phyloP scores from a whole-genome alignment of 192 early-diverging fungal species.

The Linderina pennispora region DNA sequence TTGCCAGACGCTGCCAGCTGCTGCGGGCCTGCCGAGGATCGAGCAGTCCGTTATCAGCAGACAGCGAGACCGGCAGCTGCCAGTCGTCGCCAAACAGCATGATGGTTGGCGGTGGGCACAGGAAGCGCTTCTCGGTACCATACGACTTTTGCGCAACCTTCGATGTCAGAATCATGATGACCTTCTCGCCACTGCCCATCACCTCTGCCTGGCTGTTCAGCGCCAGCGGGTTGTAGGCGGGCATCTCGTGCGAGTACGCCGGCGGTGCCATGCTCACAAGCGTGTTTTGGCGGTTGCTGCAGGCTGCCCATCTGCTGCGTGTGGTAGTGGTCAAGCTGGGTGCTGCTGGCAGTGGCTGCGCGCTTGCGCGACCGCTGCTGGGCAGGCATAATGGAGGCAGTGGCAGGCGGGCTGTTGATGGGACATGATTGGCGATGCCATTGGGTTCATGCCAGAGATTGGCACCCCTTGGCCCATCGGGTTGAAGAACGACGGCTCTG shows the following conservation, averaged over 20 bases:
- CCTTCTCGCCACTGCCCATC: conserved; percentile 41
- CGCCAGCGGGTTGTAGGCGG: conserved; percentile 12
- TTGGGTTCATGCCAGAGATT: too few relatives aligned
- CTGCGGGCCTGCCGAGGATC: too few relatives aligned
- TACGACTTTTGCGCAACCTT: conserved; percentile 93
- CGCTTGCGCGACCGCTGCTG: conserved; percentile 41
- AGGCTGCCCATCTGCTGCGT: not conserved
- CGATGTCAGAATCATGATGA: conserved; percentile 72
- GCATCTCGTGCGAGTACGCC: conserved; percentile 1
- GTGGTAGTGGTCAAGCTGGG: conserved; percentile 10
- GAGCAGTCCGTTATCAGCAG: too few relatives aligned
- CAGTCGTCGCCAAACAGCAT: conserved; percentile 69
- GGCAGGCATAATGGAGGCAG: too few relatives aligned
- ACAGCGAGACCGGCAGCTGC: conserved; percentile 51
- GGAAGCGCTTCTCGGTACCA: conserved; percentile 87
- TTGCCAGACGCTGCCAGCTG: too few relatives aligned
- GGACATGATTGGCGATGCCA: conserved; percentile 3
- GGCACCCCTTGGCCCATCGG: conserved; percentile 5
- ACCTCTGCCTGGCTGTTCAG: conserved; percentile 47
- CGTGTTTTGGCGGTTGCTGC: not conserved
- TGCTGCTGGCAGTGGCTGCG: conserved; percentile 33
- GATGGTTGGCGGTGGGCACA: conserved; percentile 80
- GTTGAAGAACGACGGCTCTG: conserved; percentile 12
- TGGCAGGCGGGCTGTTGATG: conserved; percentile 20
- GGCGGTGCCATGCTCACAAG: conserved; percentile 1